These are phyloP conservation scores for Aristolochia fimbriata DNA, from an alignment of 164 flowering plant genomes.

Conservation along the genomic window DNA sequence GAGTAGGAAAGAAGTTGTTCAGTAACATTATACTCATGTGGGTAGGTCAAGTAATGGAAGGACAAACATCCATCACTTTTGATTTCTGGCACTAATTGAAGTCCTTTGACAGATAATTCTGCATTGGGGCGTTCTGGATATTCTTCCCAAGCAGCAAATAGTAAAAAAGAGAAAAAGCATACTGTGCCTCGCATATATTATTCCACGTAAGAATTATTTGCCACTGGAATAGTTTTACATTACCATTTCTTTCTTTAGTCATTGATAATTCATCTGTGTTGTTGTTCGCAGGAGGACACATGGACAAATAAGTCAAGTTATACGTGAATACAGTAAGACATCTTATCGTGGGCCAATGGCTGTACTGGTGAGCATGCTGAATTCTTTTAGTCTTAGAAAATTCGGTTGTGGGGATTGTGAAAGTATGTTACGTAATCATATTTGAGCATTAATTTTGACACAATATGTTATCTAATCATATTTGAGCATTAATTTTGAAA, in stretches of 20 bases:
- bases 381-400: conserved; percentile 3
- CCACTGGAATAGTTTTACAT: background rate
- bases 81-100: background rate
- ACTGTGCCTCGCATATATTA: conserved; percentile 50
- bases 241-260: background rate
- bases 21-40: too few species aligned
- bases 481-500: too few species aligned
- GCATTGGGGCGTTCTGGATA: conserved; percentile 16
- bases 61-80: too few species aligned
- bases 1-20: too few species aligned
- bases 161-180: conserved; percentile 32
- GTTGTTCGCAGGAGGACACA: conserved; percentile 70
- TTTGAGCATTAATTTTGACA: too few species aligned
- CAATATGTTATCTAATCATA: too few species aligned
- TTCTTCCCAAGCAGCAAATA: conserved; percentile 20
- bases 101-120: conserved; percentile 20
- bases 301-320: conserved; percentile 79
- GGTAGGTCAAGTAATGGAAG: too few species aligned
- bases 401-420: too few species aligned
- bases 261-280: conserved; percentile 8
- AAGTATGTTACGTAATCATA: too few species aligned
- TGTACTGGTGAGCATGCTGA: conserved; percentile 48
- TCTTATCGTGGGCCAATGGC: conserved; percentile 89
- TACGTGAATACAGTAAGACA: conserved; percentile 83
- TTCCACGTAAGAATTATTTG: conserved; percentile 56